phyloP scores from a whole-genome alignment of 2,329 filamentous ascomycete genomes.

The Nemania diffusa region DNA sequence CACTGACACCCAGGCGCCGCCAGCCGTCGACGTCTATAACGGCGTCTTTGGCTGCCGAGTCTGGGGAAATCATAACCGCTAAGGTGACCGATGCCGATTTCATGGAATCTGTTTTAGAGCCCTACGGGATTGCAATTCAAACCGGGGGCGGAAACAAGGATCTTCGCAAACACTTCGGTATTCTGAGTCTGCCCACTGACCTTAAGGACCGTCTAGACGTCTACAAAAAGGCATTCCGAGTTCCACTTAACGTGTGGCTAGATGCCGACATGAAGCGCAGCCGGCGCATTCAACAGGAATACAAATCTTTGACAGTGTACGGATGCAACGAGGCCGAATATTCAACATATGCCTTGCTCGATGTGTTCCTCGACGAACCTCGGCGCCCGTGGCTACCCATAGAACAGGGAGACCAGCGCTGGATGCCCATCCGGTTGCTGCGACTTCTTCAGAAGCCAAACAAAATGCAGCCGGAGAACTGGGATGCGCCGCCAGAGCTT shows the following conservation, averaged over 20 bases:
- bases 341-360: conserved; percentile 1
- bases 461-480: not conserved
- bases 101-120: not conserved
- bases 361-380: conserved; percentile 14
- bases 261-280: not conserved
- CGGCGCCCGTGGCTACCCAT: not conserved
- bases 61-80: not conserved
- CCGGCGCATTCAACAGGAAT: conserved; percentile 4
- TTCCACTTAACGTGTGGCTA: conserved; percentile 12
- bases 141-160: not conserved
- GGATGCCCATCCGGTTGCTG: conserved; percentile 11
- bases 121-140: conserved; percentile 6
- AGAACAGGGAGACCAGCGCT: not conserved
- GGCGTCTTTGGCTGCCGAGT: not conserved
- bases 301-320: not conserved
- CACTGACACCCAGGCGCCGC: not conserved
- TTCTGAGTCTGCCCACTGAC: not conserved
- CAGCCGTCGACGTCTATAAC: not conserved
- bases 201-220: not conserved
- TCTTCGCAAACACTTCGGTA: not conserved
- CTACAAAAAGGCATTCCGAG: not conserved
- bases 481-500: not conserved
- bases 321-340: conserved; percentile 19
- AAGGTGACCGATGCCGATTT: conserved; percentile 9
- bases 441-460: not conserved